These are phyloP conservation scores for Populus alba DNA, from an alignment of 345 rosid genomes.

Conservation along the genomic window DNA sequence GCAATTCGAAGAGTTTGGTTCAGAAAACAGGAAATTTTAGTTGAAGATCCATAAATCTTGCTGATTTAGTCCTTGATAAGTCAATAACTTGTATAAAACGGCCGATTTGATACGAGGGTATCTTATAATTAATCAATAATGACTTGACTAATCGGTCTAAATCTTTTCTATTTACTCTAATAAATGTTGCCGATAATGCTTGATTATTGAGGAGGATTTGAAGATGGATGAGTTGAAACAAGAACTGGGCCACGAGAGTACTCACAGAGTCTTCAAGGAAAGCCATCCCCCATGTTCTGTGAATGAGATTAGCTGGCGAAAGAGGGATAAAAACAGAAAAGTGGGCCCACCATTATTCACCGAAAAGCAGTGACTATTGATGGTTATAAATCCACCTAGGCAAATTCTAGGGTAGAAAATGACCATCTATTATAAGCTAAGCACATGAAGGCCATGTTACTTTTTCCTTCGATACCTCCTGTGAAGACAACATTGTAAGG, in stretches of 20 bases:
- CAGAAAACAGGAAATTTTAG: not conserved
- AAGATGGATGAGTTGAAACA: not conserved
- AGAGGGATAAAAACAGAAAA: not conserved
- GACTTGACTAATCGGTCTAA: not conserved
- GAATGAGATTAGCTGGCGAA: constrained; percentile 10
- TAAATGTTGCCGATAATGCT: not conserved
- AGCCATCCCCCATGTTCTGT: constrained; percentile 18
- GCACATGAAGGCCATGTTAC: constrained; percentile 29
- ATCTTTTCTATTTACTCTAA: not conserved
- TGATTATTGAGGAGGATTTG: not conserved
- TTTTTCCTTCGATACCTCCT: not conserved
- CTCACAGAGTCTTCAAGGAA: not conserved
- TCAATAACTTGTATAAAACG: not conserved
- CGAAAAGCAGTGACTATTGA: constrained; percentile 12
- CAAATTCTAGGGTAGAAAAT: constrained; percentile 15
- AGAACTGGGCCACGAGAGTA: not conserved
- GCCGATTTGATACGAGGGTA: not conserved
- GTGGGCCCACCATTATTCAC: constrained; percentile 16
- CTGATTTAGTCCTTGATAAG: not conserved
- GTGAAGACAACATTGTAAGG: constrained; percentile 6
- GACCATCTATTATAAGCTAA: not conserved
- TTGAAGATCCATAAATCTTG: not conserved
- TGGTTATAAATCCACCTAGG: not conserved
- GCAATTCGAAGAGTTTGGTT: not conserved
- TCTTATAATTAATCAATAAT: not conserved